phyloP scores from a whole-genome alignment of 2,329 filamentous ascomycete species.

The Dactylellina leptospora region DNA sequence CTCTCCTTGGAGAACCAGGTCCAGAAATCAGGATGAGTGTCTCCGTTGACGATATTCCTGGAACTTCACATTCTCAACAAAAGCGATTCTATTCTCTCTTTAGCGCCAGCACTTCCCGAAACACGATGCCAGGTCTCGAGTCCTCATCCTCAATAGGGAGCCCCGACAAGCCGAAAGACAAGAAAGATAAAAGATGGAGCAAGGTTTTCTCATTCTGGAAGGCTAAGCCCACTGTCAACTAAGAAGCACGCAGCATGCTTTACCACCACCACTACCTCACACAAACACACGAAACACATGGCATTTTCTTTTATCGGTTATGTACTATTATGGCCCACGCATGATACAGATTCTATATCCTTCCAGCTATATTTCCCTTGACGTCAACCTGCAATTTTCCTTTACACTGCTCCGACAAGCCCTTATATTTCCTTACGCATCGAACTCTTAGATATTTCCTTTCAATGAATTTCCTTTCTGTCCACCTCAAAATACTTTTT shows the following conservation, averaged over 20 bases:
- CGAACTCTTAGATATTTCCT: slow-evolving; percentile 42
- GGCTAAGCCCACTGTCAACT: slow-evolving; percentile 53
- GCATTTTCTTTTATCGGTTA: slow-evolving; percentile 51
- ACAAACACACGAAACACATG: slow-evolving; percentile 33
- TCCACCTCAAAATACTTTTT: neutral
- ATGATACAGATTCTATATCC: slow-evolving; percentile 45
- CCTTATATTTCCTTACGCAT: slow-evolving; percentile 50
- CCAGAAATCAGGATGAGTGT: slow-evolving; percentile 58
- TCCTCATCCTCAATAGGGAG: slow-evolving; percentile 39
- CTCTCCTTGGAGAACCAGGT: slow-evolving; percentile 57
- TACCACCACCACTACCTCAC: slow-evolving; percentile 3
- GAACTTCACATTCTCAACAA: slow-evolving; percentile 39
- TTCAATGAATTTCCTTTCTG: slow-evolving; percentile 53
- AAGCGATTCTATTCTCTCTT: slow-evolving; percentile 56
- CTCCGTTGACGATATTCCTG: slow-evolving; percentile 56
- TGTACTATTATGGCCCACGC: slow-evolving; percentile 51
- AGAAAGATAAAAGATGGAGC: slow-evolving; percentile 57
- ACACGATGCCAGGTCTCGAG: slow-evolving; percentile 55
- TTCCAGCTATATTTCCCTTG: slow-evolving; percentile 36
- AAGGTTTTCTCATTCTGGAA: slow-evolving; percentile 57
- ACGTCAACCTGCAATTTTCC: slow-evolving; percentile 36
- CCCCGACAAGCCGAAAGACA: slow-evolving; percentile 55
- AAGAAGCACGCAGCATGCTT: neutral
- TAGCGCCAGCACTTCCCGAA: slow-evolving; percentile 56
- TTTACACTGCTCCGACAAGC: slow-evolving; percentile 40